A percentile compares a stretch with the other conserved stretches of the same genome.
These are phyloP conservation scores for Fusarium caatingaense DNA, from an alignment of 2,329 filamentous ascomycete species.

Conservation along the genomic window DNA sequence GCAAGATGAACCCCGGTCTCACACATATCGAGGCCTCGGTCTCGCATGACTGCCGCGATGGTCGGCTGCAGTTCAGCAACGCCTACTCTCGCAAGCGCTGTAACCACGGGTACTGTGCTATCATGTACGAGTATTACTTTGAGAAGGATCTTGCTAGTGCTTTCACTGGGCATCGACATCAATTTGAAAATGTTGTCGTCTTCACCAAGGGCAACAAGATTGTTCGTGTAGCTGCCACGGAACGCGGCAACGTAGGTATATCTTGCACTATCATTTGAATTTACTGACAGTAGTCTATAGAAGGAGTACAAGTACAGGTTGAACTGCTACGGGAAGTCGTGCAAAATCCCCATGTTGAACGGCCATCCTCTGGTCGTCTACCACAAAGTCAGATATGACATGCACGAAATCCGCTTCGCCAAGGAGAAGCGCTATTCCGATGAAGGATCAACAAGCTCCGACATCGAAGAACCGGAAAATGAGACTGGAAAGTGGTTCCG, in stretches of 20 bases:
- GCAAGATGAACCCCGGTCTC: neutral
- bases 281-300: neutral
- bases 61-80: neutral
- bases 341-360: neutral
- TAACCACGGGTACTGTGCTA: conserved; percentile 5
- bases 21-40: neutral
- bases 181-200: neutral
- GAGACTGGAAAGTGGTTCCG: neutral
- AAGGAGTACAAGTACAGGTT: neutral
- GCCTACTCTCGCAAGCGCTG: conserved; percentile 10
- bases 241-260: neutral
- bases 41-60: neutral
- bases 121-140: neutral
- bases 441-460: neutral
- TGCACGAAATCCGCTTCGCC: conserved; percentile 1
- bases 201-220: neutral
- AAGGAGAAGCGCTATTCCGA: neutral
- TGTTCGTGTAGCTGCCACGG: neutral
- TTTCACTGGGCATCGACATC: neutral
- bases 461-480: neutral
- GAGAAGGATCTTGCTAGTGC: neutral
- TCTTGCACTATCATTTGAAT: neutral
- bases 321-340: neutral
- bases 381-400: neutral
- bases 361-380: neutral